phyloP scores from a whole-genome alignment of 164 flowering plant genomes.

The Berberis vulgaris region DNA sequence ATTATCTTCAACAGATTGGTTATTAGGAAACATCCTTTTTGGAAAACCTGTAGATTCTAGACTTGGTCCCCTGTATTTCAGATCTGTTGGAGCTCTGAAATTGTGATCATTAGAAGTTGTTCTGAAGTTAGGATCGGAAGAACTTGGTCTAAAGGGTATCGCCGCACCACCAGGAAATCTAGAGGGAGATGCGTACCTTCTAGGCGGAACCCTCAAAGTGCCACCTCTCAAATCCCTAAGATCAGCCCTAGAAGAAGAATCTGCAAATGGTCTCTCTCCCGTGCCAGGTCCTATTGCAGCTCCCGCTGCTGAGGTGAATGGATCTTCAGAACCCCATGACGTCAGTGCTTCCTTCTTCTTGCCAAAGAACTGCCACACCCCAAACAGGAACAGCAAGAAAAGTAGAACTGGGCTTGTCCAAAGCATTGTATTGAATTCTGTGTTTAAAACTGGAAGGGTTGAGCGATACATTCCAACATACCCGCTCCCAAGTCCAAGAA shows the following conservation, averaged over 20 bases:
- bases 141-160: conserved; percentile 43
- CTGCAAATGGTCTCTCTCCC: conserved; percentile 52
- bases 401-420: conserved; percentile 90
- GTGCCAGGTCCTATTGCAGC: conserved; percentile 31
- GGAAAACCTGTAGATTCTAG: conserved; percentile 51
- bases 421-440: conserved; percentile 58
- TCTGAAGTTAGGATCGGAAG: conserved; percentile 40
- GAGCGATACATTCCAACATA: conserved; percentile 79
- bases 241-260: conserved; percentile 57
- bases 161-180: conserved; percentile 47
- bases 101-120: conserved; percentile 47
- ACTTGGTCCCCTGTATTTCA: conserved; percentile 60
- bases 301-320: conserved; percentile 37
- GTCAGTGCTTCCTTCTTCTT: conserved; percentile 87
- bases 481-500: conserved; percentile 76
- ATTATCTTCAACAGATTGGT: conserved; percentile 48
- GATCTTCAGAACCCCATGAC: conserved; percentile 90
- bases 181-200: conserved; percentile 72
- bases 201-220: conserved; percentile 50
- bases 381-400: conserved; percentile 72
- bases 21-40: conserved; percentile 55
- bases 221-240: conserved; percentile 57
- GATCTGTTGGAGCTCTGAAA: conserved; percentile 50
- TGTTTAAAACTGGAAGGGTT: conserved; percentile 64
- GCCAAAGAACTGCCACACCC: conserved; percentile 83